Percentiles rank a stretch among this genome's conserved stretches.
phyloP scores from a whole-genome alignment of 2,329 filamentous ascomycete genomes.

The Paecilomyces formosus region DNA sequence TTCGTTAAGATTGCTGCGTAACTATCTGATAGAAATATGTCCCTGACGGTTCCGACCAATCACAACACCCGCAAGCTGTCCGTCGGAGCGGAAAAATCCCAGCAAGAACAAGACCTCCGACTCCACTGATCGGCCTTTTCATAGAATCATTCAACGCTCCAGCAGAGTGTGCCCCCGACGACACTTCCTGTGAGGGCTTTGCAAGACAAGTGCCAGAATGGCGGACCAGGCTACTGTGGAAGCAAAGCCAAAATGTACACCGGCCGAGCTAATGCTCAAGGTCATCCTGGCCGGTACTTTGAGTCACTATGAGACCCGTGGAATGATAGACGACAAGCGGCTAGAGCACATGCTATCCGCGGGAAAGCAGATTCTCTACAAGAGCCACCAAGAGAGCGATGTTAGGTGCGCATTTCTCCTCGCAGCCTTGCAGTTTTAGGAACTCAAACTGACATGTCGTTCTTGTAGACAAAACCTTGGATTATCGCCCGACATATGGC shows the following conservation, averaged over 20 bases:
- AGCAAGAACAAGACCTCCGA: constrained; percentile 1
- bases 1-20: background rate
- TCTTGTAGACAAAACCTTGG: constrained; percentile 47
- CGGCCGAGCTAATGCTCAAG: constrained; percentile 42
- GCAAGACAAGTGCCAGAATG: constrained; percentile 19
- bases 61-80: background rate
- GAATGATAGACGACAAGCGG: constrained; percentile 52
- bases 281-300: constrained; percentile 40
- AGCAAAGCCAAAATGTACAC: constrained; percentile 32
- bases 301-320: constrained; percentile 54
- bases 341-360: constrained; percentile 52
- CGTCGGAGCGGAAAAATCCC: constrained; percentile 10
- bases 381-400: constrained; percentile 49
- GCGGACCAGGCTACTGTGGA: constrained; percentile 20
- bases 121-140: constrained; percentile 2
- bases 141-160: background rate
- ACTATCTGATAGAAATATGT: background rate
- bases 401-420: constrained; percentile 35
- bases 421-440: background rate
- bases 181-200: background rate
- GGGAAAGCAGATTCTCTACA: constrained; percentile 53
- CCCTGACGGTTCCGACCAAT: background rate
- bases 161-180: background rate
- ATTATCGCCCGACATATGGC: constrained; percentile 51
- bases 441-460: constrained; percentile 3